Conservation (phyloP, 768 basidiomycete genomes). For the Boletus tylopilopsis region DNA sequence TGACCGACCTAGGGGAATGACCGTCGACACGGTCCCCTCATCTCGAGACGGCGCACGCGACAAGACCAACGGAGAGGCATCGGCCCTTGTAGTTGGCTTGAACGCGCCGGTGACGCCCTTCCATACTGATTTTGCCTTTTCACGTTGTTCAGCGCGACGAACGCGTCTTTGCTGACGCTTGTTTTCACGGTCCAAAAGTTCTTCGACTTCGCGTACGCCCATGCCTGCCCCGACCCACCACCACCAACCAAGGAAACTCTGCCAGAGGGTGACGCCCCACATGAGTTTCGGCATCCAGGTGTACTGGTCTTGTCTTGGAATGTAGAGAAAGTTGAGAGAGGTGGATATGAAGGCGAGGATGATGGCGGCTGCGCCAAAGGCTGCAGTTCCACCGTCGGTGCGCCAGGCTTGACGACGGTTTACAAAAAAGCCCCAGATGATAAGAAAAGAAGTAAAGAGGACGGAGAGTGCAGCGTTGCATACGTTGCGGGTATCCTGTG, state of each 20-base stretch:
- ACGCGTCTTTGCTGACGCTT: constrained; percentile 50
- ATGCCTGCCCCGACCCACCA: constrained; percentile 98
- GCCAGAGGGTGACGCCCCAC: constrained; percentile 94
- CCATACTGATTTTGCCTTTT: constrained; percentile 55
- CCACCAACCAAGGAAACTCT: constrained; percentile 97
- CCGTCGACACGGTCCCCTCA: neutral
- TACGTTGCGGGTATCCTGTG: constrained; percentile 81
- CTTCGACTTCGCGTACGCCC: constrained; percentile 69
- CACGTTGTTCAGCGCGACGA: constrained; percentile 46
- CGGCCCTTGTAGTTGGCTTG: constrained; percentile 9
- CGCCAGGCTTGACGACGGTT: constrained; percentile 94
- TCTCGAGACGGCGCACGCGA: constrained; percentile 11
- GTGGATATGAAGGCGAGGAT: constrained; percentile 80
- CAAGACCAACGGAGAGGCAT: neutral
- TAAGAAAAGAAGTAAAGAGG: constrained; percentile 83
- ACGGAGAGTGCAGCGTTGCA: constrained; percentile 97
- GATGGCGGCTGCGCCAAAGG: constrained; percentile 85
- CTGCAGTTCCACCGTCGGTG: constrained; percentile 93
- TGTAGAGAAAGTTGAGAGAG: constrained; percentile 83
- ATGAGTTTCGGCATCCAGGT: constrained; percentile 89
- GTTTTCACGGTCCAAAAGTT: constrained; percentile 51
- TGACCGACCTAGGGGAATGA: neutral
- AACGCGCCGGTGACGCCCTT: constrained; percentile 55
- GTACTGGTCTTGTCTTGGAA: constrained; percentile 78
- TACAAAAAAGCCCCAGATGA: constrained; percentile 90